Evolutionary conservation across 495 filamentous ascomycete species (phyloP).

Genomic region (Penicillium canescens): DNA sequence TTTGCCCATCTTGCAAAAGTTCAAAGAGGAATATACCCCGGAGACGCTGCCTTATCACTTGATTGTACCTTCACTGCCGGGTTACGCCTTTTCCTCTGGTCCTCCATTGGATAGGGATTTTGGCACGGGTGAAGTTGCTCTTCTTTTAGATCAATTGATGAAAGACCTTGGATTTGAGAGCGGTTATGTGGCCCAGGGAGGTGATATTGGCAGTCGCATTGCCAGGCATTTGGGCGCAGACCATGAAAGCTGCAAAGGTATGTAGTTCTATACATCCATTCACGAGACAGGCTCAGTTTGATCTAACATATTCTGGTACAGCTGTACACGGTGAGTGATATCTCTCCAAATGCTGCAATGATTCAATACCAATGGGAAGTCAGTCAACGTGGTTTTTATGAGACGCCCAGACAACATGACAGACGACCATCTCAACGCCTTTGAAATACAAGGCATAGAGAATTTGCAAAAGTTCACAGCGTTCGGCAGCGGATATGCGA

Average conservation of each 20-base stretch:
- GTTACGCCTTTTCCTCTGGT: conserved; percentile 59
- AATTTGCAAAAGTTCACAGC: conserved; percentile 32
- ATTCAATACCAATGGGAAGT: conserved; percentile 1
- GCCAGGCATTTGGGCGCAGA: conserved; percentile 42
- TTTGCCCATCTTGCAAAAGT: conserved; percentile 43
- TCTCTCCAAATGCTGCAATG: not conserved
- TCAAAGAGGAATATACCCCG: conserved; percentile 53
- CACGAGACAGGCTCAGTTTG: not conserved
- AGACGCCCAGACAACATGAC: conserved; percentile 59
- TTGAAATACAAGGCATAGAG: conserved; percentile 36
- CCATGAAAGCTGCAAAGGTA: conserved; percentile 47
- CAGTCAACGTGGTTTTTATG: conserved; percentile 42
- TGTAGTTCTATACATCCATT: not conserved
- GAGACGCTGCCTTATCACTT: conserved; percentile 63
- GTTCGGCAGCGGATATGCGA: conserved; percentile 52
- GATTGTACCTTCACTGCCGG: conserved; percentile 64
- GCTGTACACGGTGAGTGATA: conserved; percentile 35
- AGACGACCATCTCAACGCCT: conserved; percentile 41
- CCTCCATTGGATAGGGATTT: conserved; percentile 53
- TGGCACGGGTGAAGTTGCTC: conserved; percentile 37
- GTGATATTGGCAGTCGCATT: conserved; percentile 62
- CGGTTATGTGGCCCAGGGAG: conserved; percentile 66
- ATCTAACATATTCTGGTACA: conserved; percentile 12
- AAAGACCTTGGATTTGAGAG: conserved; percentile 55
- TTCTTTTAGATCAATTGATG: conserved; percentile 60